Evolutionary conservation across 257 asterid species (phyloP).

Genomic region (Eucommia ulmoides): DNA sequence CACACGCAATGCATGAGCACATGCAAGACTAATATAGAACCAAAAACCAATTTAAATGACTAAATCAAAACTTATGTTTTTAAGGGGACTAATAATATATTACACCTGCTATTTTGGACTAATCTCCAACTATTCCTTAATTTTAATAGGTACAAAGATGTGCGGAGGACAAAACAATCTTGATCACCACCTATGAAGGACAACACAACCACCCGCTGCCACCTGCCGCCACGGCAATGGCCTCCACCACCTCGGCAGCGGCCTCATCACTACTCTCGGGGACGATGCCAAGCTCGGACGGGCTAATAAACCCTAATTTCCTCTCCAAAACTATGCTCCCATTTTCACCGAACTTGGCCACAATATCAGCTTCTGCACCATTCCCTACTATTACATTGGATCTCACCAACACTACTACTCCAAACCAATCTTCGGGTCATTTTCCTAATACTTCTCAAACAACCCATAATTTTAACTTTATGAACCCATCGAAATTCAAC

Average conservation of each 20-base stretch:
- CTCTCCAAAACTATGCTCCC: slow-evolving; percentile 73
- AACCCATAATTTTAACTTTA: slow-evolving; percentile 67
- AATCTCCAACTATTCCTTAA: too few species aligned
- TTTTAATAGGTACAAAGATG: slow-evolving; percentile 83
- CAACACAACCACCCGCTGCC: slow-evolving; percentile 91
- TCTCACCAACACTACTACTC: slow-evolving; percentile 62
- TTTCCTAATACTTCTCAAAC: slow-evolving; percentile 41
- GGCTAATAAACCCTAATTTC: slow-evolving; percentile 63
- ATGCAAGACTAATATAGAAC: too few species aligned
- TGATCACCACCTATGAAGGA: slow-evolving; percentile 87
- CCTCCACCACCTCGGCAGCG: slow-evolving; percentile 82
- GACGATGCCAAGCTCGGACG: slow-evolving; percentile 81
- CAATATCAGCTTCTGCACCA: slow-evolving; percentile 90
- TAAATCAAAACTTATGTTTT: too few species aligned
- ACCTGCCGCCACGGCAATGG: slow-evolving; percentile 97
- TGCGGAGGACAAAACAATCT: slow-evolving; percentile 59
- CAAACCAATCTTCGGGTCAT: slow-evolving; percentile 38
- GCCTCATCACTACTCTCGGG: slow-evolving; percentile 85
- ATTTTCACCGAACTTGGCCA: slow-evolving; percentile 78
- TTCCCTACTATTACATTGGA: slow-evolving; percentile 87
- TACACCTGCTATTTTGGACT: too few species aligned
- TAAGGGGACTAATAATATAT: too few species aligned
- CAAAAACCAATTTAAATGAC: too few species aligned
- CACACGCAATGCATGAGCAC: too few species aligned
- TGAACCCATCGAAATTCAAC: too few species aligned